Evolutionary conservation across 2,329 filamentous ascomycete species (phyloP), one percentile per base, ranked within the genome.

Genomic region (Calonectria multiphialidica): DNA sequence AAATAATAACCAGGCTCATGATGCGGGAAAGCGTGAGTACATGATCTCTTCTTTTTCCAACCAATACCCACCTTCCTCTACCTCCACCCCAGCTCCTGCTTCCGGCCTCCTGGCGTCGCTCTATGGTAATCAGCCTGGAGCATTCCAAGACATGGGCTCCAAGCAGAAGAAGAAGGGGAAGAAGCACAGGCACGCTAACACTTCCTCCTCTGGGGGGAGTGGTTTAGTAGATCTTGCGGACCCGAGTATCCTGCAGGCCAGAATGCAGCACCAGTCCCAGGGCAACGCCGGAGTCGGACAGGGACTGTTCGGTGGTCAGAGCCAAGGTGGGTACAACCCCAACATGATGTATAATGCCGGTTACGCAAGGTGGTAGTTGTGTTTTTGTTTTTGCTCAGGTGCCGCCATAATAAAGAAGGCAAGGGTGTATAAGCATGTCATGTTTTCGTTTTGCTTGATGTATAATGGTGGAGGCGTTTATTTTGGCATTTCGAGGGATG

Each of bases 151-250:
- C 85, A 93, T 93, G 88, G 94, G 94, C 88, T 93, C 94, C 88
- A 97, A 98, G 93, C 95, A 97, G 92, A 98, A 98, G 93, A 98
- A 98, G 92, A 98, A 98, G 95, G 95, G 95, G 90, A 98, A 98
- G 93, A 98, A 98, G 95, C 96, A 98, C 91, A 97, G 96, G 93
- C 96, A 98, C 93, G 96, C 95, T 97, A 98, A 98, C 95, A 98
- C 96, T 96, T 98, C 96, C 94, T 98, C 96, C 93, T 98, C 95
- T 92, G 94, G 94, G 90, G 96, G 95, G 92, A 95, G 95, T 94
- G 96, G 95, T 90, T 92, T 98, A 96, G 96, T 97, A 90, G 96
- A 98, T 97, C 95, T 98, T 96, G 95, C 94, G 90, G 96, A 98
- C 95, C 96, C 96, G 91, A 98, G 95, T 91, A 98, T 98, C 91